Base-by-base conservation (phyloP, 225 moss, liverwort and hornwort species). In the Asterella californica region DNA sequence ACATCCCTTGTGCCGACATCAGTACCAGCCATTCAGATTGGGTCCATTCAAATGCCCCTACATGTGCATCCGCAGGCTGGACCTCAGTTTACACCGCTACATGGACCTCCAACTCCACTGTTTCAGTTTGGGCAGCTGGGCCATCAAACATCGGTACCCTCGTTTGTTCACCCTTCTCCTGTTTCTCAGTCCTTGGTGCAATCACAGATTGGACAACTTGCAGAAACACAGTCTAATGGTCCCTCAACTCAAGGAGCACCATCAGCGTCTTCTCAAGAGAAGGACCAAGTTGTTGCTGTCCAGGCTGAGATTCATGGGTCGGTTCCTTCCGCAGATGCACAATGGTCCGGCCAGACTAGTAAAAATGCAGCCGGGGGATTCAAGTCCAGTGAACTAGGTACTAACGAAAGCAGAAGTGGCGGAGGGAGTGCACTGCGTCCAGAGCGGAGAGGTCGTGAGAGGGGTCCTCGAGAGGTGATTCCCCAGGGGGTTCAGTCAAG, bases 121-220 rank as follows among this genome's bases (percentile, higher is more conserved):
- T 93, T 99, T 74, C 97, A 99, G 81, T 99, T 99, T 83, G 97
- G 97, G 75, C 97, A 99, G 85, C 81, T 99, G 71, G 88, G 89
- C 74, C 92, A 93, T 32, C 86, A 89, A 55, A 82, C 81, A 82
- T 72, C 89, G 12, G 64, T 86, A 34, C 72, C 87, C 53, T 47
- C 84, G 48, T 83, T 83, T 38, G 80, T 76, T 60, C 88, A 80
- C 76, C 59, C 89, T 74, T 60, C 81, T 47, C 65, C 81, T 83
- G 87, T 76, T 74, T 82, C 83, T 71, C 88, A 84, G 81, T 65
- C 84, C n/a, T 69, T 83, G 72, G 78, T 55, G 37, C 84, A 87
- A 76, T 73, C 84, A 37, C 86, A 87, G 64, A 75, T 30, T 84
- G 84, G 75, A 42, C 83, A 90, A 57, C 55, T 74, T 34, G 77